Base-by-base conservation (phyloP, 495 filamentous ascomycete genomes). In the Aspergillus ellipticus region DNA sequence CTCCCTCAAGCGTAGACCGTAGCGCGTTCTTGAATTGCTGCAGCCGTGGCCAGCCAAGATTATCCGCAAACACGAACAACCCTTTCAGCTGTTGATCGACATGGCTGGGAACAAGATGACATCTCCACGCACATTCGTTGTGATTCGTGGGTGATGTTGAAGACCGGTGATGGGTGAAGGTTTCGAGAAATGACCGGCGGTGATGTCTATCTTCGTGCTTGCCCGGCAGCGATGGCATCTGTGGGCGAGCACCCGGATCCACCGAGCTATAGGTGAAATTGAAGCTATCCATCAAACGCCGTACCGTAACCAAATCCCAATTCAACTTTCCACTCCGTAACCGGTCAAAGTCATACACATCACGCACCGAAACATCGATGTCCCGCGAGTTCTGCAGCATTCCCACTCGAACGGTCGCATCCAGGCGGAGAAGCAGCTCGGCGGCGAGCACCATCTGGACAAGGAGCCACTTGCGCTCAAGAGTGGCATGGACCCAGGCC, bases 271-370 rank as follows among this genome's bases (percentile, higher is more conserved):
- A 59, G 39, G 45, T 65, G 33, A 73, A 65, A 16, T 68, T 61
- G 20, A 96, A 84, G 65, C 88, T 90, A 58, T 92, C 87, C 13
- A 93, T 76, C 74, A 90, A 92, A 2, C 83, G 76, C 15, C 87
- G 81, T 29, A 88, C 89, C 29, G 90, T 78, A 16, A 92, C 71
- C 28, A 96, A 67, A 58, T 91, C 89, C 90, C 90, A 96, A 59
- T 86, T 84, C 13, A 91, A 82, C 56, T 88, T 88, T 15, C 75
- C 72, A 26, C 82, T 86, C 19, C 84, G 81, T 33, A 86, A 73
- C 56, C 79, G 80, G 28, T 88, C 82, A 49, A 90, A 89, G 10
- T 78, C 74, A 24, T 77, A 72, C 22, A 86, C 75, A 55, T 92
- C 87, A 13, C 83, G 76, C 6, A 74, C 66, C 46, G 76, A 82